Evolutionary conservation across 2,329 filamentous ascomycete genomes (phyloP).

Genomic region (Ophiostoma montium): DNA sequence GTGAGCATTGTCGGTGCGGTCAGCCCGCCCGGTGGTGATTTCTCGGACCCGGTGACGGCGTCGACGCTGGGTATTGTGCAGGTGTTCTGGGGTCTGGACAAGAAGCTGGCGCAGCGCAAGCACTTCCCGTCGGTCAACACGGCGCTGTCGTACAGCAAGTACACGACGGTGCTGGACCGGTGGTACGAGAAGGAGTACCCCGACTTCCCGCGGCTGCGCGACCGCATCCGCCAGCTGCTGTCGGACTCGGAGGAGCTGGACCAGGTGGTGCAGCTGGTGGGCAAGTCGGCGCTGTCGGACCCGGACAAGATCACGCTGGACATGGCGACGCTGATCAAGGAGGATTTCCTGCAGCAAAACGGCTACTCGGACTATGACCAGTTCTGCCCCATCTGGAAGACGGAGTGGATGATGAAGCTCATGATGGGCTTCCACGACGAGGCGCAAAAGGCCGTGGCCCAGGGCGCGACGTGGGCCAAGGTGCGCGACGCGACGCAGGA

Average conservation of each 20-base stretch:
- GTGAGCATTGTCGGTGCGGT: conserved; percentile 94
- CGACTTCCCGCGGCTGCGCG: conserved; percentile 83
- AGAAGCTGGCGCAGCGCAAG: conserved; percentile 97
- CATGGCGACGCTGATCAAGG: conserved; percentile 82
- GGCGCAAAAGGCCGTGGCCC: conserved; percentile 83
- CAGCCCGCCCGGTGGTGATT: conserved; percentile 95
- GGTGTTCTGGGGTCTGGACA: conserved; percentile 99
- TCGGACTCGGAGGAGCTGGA: conserved; percentile 94
- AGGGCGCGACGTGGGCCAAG: conserved; percentile 86
- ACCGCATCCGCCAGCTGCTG: conserved; percentile 86
- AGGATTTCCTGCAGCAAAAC: conserved; percentile 98
- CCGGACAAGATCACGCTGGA: conserved; percentile 97
- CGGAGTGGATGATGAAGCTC: conserved; percentile 99
- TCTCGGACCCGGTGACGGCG: conserved; percentile 92
- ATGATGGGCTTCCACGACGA: conserved; percentile 98
- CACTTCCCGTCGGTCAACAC: conserved; percentile 99
- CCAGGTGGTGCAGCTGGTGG: conserved; percentile 95
- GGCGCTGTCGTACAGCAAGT: conserved; percentile 88
- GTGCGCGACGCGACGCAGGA: conserved; percentile 82
- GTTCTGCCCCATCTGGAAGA: conserved; percentile 99
- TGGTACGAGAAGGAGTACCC: conserved; percentile 90
- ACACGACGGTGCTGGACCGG: conserved; percentile 74
- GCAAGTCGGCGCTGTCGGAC: conserved; percentile 91
- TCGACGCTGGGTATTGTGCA: conserved; percentile 94
- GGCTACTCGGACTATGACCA: conserved; percentile 98